Percentiles rank a stretch among this genome's conserved stretches.
phyloP scores from a whole-genome alignment of 1,284 basidiomycete genomes.

The Cryptococcus floricola region DNA sequence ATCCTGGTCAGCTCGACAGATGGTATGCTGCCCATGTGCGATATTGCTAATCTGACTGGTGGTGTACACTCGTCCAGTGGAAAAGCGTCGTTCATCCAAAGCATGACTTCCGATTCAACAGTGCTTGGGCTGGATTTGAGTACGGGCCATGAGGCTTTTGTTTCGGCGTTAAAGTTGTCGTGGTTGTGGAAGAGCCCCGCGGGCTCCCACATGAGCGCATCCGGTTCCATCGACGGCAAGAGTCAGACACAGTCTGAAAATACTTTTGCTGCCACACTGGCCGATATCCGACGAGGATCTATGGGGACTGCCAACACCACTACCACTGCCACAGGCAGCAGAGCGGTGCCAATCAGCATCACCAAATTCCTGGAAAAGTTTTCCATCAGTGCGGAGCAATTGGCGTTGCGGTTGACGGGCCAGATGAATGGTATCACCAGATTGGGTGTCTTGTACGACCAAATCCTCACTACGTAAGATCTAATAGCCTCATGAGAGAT shows the following conservation, averaged over 20 bases:
- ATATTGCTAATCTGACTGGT: conserved; percentile 43
- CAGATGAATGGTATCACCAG: conserved; percentile 38
- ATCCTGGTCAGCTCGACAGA: conserved; percentile 50
- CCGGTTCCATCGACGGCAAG: conserved; percentile 5
- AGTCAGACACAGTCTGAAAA: conserved; percentile 1
- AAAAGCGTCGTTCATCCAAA: conserved; percentile 9
- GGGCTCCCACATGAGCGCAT: conserved; percentile 16
- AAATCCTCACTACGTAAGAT: conserved; percentile 50
- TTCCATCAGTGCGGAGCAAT: conserved; percentile 32
- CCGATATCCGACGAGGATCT: conserved; percentile 27
- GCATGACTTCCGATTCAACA: conserved; percentile 26
- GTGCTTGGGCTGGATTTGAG: conserved; percentile 48
- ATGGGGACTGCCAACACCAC: conserved; percentile 16
- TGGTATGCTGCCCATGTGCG: conserved; percentile 50
- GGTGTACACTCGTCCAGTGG: conserved; percentile 10
- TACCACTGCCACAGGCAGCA: conserved; percentile 7
- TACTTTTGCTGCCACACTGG: conserved; percentile 11
- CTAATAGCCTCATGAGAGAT: not conserved
- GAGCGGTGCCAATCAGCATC: conserved; percentile 24
- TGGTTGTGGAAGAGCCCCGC: conserved; percentile 49
- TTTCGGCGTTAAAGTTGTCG: conserved; percentile 48
- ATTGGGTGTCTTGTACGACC: conserved; percentile 51
- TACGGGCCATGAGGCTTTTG: conserved; percentile 49
- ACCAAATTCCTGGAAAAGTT: conserved; percentile 48
- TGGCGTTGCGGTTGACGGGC: conserved; percentile 43